These are phyloP conservation scores for Penicillium pancosmium DNA, from an alignment of 495 filamentous ascomycete genomes.

Conservation along the genomic window DNA sequence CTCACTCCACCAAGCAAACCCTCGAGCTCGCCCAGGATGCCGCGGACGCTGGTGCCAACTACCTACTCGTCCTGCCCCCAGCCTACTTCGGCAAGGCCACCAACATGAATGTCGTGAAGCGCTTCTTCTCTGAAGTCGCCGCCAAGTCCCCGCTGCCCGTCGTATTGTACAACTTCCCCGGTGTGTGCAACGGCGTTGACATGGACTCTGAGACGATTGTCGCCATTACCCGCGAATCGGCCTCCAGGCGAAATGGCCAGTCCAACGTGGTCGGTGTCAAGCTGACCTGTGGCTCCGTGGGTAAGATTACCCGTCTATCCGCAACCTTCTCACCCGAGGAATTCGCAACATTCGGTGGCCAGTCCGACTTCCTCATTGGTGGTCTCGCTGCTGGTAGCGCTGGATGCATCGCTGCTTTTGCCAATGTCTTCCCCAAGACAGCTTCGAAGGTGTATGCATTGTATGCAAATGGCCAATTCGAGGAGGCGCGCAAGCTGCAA, in stretches of 20 bases:
- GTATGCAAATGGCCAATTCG: constrained; percentile 61
- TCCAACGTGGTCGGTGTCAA: constrained; percentile 67
- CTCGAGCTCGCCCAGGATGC: constrained; percentile 63
- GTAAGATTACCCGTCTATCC: constrained; percentile 62
- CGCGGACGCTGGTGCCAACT: constrained; percentile 58
- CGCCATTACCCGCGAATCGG: constrained; percentile 46
- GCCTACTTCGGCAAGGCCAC: constrained; percentile 68
- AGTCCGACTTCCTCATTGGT: constrained; percentile 70
- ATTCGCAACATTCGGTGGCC: constrained; percentile 69
- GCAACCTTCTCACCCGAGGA: constrained; percentile 54
- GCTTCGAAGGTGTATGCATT: constrained; percentile 65
- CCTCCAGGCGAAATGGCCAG: constrained; percentile 47
- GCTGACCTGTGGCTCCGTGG: constrained; percentile 69
- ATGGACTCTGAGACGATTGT: constrained; percentile 64
- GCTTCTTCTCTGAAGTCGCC: constrained; percentile 64
- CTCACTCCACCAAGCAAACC: constrained; percentile 66
- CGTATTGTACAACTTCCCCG: constrained; percentile 73
- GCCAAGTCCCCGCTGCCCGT: constrained; percentile 54
- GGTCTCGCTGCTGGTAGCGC: constrained; percentile 43
- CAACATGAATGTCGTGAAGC: constrained; percentile 56
- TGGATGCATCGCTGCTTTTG: constrained; percentile 70
- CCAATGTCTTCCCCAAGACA: constrained; percentile 66
- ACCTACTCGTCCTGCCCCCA: constrained; percentile 61
- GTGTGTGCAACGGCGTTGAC: constrained; percentile 72
- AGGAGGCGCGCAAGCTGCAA: constrained; percentile 71